A percentile compares a stretch with the other conserved stretches of the same genome.
Conservation (phyloP, 768 basidiomycete species). For the Suillus lakei region DNA sequence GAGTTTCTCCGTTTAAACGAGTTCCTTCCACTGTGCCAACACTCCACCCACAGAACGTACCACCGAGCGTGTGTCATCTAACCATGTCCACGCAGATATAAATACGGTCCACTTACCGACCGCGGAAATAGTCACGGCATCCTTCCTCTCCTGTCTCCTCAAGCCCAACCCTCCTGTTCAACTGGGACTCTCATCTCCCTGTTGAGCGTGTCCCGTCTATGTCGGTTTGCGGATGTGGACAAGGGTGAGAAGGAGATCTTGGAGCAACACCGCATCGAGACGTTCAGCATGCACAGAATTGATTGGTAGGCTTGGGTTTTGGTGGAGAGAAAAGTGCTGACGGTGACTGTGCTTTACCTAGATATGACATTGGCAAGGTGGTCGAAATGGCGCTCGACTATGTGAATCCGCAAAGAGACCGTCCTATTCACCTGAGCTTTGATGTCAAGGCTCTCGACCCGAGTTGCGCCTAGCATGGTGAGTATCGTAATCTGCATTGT, state of each 20-base stretch:
- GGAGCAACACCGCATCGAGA: slow-evolving; percentile 78
- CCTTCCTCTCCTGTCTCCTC: slow-evolving; percentile 93
- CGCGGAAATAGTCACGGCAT: slow-evolving; percentile 98
- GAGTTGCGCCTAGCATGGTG: slow-evolving; percentile 67
- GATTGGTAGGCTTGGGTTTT: slow-evolving; percentile 54
- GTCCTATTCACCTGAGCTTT: slow-evolving; percentile 94
- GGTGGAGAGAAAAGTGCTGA: slow-evolving; percentile 65
- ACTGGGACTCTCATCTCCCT: slow-evolving; percentile 67
- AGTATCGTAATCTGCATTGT: no score
- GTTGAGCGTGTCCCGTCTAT: slow-evolving; percentile 87
- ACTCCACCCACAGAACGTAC: slow-evolving; percentile 54
- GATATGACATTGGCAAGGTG: slow-evolving; percentile 90
- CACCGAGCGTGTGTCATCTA: slow-evolving; percentile 89
- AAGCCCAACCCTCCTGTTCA: slow-evolving; percentile 49
- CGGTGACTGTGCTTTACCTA: slow-evolving; percentile 19
- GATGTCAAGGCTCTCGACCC: slow-evolving; percentile 97
- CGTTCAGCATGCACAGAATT: slow-evolving; percentile 91
- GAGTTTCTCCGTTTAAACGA: slow-evolving; percentile 22
- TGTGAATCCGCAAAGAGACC: slow-evolving; percentile 83
- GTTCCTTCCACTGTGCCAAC: slow-evolving; percentile 11
- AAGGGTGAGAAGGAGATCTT: slow-evolving; percentile 86
- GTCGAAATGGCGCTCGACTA: slow-evolving; percentile 96
- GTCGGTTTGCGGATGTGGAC: slow-evolving; percentile 97
- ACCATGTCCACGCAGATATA: slow-evolving; percentile 98
- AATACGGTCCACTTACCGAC: slow-evolving; percentile 83